Conservation (phyloP, 139 green algal genomes). For the Chlamydomonas incerta region DNA sequence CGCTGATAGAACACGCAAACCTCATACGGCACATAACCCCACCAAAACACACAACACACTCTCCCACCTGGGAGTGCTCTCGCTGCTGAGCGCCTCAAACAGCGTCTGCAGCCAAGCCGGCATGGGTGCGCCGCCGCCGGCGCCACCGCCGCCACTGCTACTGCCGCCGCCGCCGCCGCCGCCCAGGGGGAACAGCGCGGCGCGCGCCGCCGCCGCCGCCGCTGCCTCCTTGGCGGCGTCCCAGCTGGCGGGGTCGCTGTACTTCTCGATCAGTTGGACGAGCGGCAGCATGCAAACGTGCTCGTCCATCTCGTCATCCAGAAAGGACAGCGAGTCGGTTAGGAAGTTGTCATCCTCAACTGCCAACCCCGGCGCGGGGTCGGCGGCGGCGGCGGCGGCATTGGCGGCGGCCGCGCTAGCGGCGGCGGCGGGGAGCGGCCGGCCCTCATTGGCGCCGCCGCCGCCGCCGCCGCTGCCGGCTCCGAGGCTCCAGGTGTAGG, state of each 20-base stretch:
- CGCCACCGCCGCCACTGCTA: neutral
- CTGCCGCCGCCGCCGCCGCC: neutral
- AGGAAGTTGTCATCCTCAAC: neutral
- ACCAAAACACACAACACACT: too few species aligned
- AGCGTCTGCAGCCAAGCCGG: slow-evolving; percentile 1
- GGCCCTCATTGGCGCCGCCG: neutral
- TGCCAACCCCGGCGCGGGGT: neutral
- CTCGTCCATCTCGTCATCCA: slow-evolving; percentile 41
- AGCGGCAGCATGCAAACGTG: slow-evolving; percentile 29
- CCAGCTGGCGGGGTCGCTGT: neutral
- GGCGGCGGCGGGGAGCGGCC: neutral
- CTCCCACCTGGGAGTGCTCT: neutral
- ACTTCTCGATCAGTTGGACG: slow-evolving; percentile 29
- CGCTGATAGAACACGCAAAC: too few species aligned
- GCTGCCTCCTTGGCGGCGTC: neutral
- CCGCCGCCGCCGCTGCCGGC: too few species aligned
- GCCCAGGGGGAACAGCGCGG: neutral
- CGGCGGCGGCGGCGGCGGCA: slow-evolving; percentile 12
- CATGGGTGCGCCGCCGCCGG: neutral
- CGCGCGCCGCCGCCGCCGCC: neutral
- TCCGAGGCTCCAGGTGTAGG: too few species aligned
- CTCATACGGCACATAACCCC: too few species aligned
- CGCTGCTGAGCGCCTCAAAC: neutral
- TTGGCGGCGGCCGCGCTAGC: neutral
- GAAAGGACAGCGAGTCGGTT: slow-evolving; percentile 14